Evolutionary conservation across 768 basidiomycete genomes (phyloP).

Genomic region (Erythrobasidium yunnanense): DNA sequence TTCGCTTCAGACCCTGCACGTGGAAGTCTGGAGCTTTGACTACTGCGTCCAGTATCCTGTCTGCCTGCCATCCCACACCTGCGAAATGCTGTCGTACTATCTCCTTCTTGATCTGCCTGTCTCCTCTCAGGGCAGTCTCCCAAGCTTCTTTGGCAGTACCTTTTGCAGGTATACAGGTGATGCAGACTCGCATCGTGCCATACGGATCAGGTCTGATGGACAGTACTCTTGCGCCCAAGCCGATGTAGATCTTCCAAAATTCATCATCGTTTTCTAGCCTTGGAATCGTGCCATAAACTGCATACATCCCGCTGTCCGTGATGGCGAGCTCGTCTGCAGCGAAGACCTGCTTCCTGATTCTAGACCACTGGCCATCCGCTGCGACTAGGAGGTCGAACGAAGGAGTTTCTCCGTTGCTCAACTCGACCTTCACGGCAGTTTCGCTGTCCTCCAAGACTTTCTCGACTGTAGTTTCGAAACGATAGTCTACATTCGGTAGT

Average conservation of each 20-base stretch:
- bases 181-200: conserved; percentile 21
- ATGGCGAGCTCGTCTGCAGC: conserved; percentile 7
- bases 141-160: background rate
- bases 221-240: background rate
- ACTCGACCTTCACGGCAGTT: conserved; percentile 31
- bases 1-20: conserved; percentile 28
- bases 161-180: conserved; percentile 20
- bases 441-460: conserved; percentile 29
- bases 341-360: conserved; percentile 29
- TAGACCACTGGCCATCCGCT: conserved; percentile 37
- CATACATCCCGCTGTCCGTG: conserved; percentile 11
- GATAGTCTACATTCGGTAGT: conserved; percentile 25
- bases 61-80: conserved; percentile 32
- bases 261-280: conserved; percentile 23
- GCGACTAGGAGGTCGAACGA: conserved; percentile 35
- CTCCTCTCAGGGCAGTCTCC: conserved; percentile 5
- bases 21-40: conserved; percentile 34
- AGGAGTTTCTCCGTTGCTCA: conserved; percentile 32
- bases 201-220: conserved; percentile 28
- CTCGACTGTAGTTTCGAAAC: conserved; percentile 34
- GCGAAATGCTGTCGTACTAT: conserved; percentile 15
- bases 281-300: conserved; percentile 31
- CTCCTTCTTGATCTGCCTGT: conserved; percentile 21
- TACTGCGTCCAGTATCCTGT: conserved; percentile 31
- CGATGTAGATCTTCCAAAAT: conserved; percentile 28